Base-by-base conservation (phyloP, 2,329 filamentous ascomycete genomes). In the Hypoxylon sp. region DNA sequence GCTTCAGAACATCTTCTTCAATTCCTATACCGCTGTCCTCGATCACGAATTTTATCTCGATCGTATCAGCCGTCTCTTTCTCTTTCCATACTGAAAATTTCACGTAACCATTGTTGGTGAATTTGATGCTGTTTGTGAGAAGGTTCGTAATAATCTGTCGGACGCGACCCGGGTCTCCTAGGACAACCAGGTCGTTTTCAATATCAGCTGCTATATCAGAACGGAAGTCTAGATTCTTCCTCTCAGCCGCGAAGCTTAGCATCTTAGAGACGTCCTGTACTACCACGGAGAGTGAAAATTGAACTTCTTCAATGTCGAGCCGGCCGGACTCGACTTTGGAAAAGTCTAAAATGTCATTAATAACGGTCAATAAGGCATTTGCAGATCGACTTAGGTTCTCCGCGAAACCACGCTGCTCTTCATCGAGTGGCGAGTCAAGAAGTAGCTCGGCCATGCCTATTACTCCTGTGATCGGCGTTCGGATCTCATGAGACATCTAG, bases 271-370 rank as follows among this genome's bases (percentile, higher is more conserved):
- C 91, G 73, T 96, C 93, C 48, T 89, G 84, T 6, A 94, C 86
- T 11, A 93, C 87, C 1, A 92, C 82, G 0, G 88, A 89, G 1
- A 93, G 80, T 26, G 89, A 92, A 70, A 94, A 94, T 64, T 92
- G 90, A 0, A 93, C 90, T 70, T 93, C 90, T 76, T 93, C 91
- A 41, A 94, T 89, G 65, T 93, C 91, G 19, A 94, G 78, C 6
- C 89, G 83, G 2, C 91, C 91, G 7, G 89, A 92, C 74, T 94
- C 91, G 1, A 93, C 89, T 75, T 96, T 96, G 3, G 92, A 95
- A 74, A 96, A 94, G 76, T 96, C 93, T 1, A 97, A 81, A 57
- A 96, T 96, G 71, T 97, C 93, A 72, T 97, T 96, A 77, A 97
- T 96, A 41, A 97, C 90, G 0, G 92, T 94, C 19, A 97, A 81